Percentiles rank a stretch among this genome's conserved stretches.
phyloP scores from a whole-genome alignment of 2,329 filamentous ascomycete species.

The Cladosporium sp. region DNA sequence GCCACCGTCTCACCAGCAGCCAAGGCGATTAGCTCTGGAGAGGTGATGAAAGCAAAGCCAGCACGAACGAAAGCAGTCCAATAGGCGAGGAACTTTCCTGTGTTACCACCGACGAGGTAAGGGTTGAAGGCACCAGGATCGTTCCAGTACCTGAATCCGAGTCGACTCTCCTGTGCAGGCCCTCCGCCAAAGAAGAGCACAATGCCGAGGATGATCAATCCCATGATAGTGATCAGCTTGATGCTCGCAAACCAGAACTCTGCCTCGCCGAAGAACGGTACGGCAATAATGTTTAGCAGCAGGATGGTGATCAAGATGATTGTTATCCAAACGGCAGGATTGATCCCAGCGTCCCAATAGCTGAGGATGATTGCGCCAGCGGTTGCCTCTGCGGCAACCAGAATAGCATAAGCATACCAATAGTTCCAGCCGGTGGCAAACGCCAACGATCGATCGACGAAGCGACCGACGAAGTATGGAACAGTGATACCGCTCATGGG shows the following conservation, averaged over 20 bases:
- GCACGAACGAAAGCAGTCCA: constrained; percentile 24
- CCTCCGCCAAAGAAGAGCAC: constrained; percentile 42
- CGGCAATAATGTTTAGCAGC: constrained; percentile 40
- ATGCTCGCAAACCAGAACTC: constrained; percentile 45
- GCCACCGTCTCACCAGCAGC: constrained; percentile 22
- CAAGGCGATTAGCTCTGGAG: constrained; percentile 21
- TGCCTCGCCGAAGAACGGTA: constrained; percentile 44
- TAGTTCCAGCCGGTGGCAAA: constrained; percentile 42
- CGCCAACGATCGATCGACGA: constrained; percentile 54
- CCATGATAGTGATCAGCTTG: constrained; percentile 43
- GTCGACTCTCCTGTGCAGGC: constrained; percentile 34
- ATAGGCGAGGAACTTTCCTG: constrained; percentile 43
- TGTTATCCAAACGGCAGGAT: constrained; percentile 42
- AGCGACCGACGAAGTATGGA: constrained; percentile 52
- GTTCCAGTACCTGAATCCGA: constrained; percentile 44
- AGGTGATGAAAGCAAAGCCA: constrained; percentile 23
- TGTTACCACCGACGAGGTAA: constrained; percentile 32
- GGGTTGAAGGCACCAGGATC: constrained; percentile 40
- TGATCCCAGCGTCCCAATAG: constrained; percentile 31
- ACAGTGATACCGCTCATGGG: constrained; percentile 47
- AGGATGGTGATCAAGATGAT: constrained; percentile 34
- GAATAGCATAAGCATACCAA: constrained; percentile 46
- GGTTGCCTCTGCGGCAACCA: constrained; percentile 44
- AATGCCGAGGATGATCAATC: constrained; percentile 41
- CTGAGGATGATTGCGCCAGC: constrained; percentile 45